Conservation (phyloP, 2,329 filamentous ascomycete genomes). For the Trichoderma gracile region DNA sequence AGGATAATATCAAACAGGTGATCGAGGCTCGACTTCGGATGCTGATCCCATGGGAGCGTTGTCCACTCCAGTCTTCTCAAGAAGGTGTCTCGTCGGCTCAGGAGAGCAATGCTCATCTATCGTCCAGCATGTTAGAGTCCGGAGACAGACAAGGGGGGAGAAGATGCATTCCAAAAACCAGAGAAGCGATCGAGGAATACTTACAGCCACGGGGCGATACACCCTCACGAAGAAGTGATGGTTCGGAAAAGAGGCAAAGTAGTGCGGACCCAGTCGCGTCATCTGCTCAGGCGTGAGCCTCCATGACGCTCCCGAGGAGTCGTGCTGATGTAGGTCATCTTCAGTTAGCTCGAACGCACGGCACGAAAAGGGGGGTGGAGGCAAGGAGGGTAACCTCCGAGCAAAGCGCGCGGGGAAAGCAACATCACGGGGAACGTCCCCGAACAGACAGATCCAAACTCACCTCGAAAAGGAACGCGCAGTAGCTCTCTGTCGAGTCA, state of each 20-base stretch:
- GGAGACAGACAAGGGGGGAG: not conserved
- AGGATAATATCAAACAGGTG: slow-evolving; percentile 54
- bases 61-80: slow-evolving; percentile 55
- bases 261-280: slow-evolving; percentile 46
- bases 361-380: not conserved
- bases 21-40: slow-evolving; percentile 54
- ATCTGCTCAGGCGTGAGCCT: slow-evolving; percentile 42
- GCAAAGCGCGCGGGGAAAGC: not conserved
- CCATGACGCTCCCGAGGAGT: slow-evolving; percentile 45
- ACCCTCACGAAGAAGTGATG: slow-evolving; percentile 60
- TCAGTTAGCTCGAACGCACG: not conserved
- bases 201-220: slow-evolving; percentile 55
- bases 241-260: slow-evolving; percentile 53
- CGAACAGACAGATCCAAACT: slow-evolving; percentile 26
- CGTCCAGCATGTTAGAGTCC: not conserved
- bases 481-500: slow-evolving; percentile 45
- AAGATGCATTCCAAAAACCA: not conserved
- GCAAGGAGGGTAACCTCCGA: not conserved
- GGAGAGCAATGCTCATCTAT: slow-evolving; percentile 50
- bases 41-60: slow-evolving; percentile 52
- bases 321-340: slow-evolving; percentile 43
- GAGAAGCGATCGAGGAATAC: slow-evolving; percentile 31
- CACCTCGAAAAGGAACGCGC: slow-evolving; percentile 57
- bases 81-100: slow-evolving; percentile 53
- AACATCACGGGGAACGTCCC: not conserved